phyloP scores from a whole-genome alignment of 2,329 filamentous ascomycete species.

The Verticillium nubilum region DNA sequence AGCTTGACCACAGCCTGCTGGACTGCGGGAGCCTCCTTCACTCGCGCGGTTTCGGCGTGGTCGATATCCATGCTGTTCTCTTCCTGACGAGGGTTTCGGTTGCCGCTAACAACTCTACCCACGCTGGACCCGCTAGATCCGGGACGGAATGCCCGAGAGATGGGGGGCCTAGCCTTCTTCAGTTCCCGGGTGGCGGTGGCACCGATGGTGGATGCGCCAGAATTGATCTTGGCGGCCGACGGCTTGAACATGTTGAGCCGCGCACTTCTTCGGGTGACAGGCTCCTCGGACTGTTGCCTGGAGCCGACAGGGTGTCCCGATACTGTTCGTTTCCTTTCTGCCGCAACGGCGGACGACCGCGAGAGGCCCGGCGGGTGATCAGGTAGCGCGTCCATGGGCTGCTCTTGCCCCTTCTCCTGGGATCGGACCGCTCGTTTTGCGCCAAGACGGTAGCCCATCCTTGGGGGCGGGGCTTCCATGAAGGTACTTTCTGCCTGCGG shows the following conservation, averaged over 20 bases:
- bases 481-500: conserved; percentile 43
- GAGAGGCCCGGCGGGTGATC: conserved; percentile 33
- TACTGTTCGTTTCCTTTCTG: conserved; percentile 83
- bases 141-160: conserved; percentile 60
- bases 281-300: conserved; percentile 50
- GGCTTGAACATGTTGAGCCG: conserved; percentile 66
- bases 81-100: conserved; percentile 64
- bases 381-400: conserved; percentile 28
- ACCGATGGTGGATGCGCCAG: conserved; percentile 50
- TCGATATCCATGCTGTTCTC: conserved; percentile 66
- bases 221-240: conserved; percentile 59
- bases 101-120: conserved; percentile 84
- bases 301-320: conserved; percentile 69
- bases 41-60: conserved; percentile 51
- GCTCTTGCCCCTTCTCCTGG: conserved; percentile 28
- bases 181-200: conserved; percentile 64
- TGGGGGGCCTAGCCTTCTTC: conserved; percentile 76
- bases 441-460: conserved; percentile 53
- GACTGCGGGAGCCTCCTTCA: conserved; percentile 32
- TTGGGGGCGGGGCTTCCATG: conserved; percentile 52
- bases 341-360: conserved; percentile 37
- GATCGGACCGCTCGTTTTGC: conserved; percentile 33
- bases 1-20: conserved; percentile 32
- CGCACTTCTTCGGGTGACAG: conserved; percentile 64
- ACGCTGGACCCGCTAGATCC: conserved; percentile 64